These are phyloP conservation scores for Phaeosphaeriaceae sp. DNA, from an alignment of 2,329 filamentous ascomycete species.

Conservation along the genomic window DNA sequence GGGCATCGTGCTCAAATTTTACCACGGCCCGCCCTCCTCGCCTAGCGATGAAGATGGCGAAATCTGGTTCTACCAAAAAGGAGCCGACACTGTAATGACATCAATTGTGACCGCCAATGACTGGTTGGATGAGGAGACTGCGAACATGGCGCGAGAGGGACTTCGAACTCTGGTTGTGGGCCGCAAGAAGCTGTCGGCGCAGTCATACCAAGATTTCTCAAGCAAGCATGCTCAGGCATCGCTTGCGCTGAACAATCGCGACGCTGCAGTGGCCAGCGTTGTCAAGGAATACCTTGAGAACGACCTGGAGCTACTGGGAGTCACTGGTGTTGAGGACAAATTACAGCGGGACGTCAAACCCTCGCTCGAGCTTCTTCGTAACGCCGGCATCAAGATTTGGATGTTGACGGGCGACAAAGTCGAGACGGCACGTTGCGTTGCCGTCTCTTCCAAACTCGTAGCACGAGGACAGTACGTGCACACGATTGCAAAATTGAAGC, in stretches of 20 bases:
- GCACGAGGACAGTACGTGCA: constrained; percentile 94
- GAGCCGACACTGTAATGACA: constrained; percentile 98
- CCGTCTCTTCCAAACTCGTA: constrained; percentile 92
- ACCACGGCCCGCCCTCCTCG: constrained; percentile 50
- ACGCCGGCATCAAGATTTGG: constrained; percentile 99
- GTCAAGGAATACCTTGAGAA: constrained; percentile 83
- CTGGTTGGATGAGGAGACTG: constrained; percentile 98
- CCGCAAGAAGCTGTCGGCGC: constrained; percentile 79
- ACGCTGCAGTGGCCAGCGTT: constrained; percentile 80
- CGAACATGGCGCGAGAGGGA: constrained; percentile 99
- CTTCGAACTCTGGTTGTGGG: constrained; percentile 93
- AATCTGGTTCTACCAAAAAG: constrained; percentile 99
- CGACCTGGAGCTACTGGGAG: constrained; percentile 91
- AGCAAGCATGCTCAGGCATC: constrained; percentile 78
- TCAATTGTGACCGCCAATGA: constrained; percentile 94
- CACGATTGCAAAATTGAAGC: constrained; percentile 84
- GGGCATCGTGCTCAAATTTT: constrained; percentile 93
- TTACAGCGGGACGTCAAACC: constrained; percentile 95
- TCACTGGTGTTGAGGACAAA: constrained; percentile 97
- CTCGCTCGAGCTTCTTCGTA: constrained; percentile 90
- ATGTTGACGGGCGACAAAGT: constrained; percentile 99
- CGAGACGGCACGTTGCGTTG: constrained; percentile 95
- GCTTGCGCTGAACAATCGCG: constrained; percentile 78
- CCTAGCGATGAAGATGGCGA: constrained; percentile 68
- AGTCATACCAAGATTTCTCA: constrained; percentile 84